A percentile compares a stretch with the other conserved stretches of the same genome.
These are phyloP conservation scores for Polychaeton citri DNA, from an alignment of 2,329 filamentous ascomycete genomes.

Conservation along the genomic window DNA sequence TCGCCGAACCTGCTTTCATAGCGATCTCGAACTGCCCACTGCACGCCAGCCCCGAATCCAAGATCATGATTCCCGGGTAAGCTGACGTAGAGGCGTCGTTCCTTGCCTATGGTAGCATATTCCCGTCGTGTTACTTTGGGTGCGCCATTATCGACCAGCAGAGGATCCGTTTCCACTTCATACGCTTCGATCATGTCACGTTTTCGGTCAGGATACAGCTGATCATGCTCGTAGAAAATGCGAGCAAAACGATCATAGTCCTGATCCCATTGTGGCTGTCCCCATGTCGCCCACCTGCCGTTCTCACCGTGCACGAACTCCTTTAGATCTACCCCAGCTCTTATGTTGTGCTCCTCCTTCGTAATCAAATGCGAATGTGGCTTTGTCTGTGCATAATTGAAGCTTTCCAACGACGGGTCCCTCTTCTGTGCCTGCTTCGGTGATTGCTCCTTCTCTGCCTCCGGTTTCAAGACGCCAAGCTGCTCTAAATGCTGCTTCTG, in stretches of 20 bases:
- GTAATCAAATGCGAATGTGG: slow-evolving; percentile 4
- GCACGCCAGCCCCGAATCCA: slow-evolving; percentile 77
- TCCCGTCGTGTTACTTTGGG: slow-evolving; percentile 50
- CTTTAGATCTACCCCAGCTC: slow-evolving; percentile 11
- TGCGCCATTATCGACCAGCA: slow-evolving; percentile 14
- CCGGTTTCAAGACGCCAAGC: slow-evolving; percentile 2
- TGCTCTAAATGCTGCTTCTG: slow-evolving; percentile 10
- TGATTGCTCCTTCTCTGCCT: too few species aligned
- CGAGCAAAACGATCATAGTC: slow-evolving; percentile 79
- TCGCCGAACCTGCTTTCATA: slow-evolving; percentile 86
- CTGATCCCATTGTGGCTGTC: slow-evolving; percentile 67
- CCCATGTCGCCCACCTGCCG: slow-evolving; percentile 52
- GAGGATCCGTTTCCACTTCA: slow-evolving; percentile 8
- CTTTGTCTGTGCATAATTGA: slow-evolving; percentile 3
- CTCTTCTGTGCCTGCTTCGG: slow-evolving; percentile 14
- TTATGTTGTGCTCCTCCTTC: slow-evolving; percentile 10
- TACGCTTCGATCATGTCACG: slow-evolving; percentile 10
- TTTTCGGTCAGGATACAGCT: slow-evolving; percentile 16
- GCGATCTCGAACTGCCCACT: slow-evolving; percentile 63
- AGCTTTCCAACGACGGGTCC: slow-evolving; percentile 5
- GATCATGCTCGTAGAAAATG: slow-evolving; percentile 53
- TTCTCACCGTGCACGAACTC: slow-evolving; percentile 18
- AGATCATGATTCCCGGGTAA: slow-evolving; percentile 92
- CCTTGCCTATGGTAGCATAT: slow-evolving; percentile 48
- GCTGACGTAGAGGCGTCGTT: slow-evolving; percentile 67